Percentiles rank a stretch among this genome's conserved stretches.
These are phyloP conservation scores for Malassezia brasiliensis DNA, from an alignment of 1,284 basidiomycete species.

Conservation along the genomic window DNA sequence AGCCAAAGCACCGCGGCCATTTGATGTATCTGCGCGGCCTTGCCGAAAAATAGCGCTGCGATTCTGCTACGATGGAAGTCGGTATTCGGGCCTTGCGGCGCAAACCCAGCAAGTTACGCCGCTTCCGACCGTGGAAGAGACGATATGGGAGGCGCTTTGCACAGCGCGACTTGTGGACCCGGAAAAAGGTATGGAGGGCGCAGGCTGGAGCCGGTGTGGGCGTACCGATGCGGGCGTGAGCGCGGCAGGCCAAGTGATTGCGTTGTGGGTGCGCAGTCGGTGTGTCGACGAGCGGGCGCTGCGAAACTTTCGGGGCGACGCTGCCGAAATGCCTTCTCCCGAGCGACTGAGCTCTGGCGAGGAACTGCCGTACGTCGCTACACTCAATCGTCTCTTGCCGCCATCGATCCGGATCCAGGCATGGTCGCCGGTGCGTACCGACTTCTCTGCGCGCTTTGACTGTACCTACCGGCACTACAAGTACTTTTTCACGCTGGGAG, in stretches of 20 bases:
- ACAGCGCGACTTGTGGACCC: slow-evolving; percentile 35
- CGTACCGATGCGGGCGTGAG: slow-evolving; percentile 91
- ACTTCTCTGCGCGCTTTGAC: slow-evolving; percentile 79
- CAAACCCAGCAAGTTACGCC: slow-evolving; percentile 51
- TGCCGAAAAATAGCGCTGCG: slow-evolving; percentile 81
- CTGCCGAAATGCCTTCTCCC: neutral
- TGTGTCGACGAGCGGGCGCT: slow-evolving; percentile 31
- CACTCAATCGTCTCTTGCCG: slow-evolving; percentile 84
- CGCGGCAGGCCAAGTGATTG: slow-evolving; percentile 85
- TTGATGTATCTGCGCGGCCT: slow-evolving; percentile 61
- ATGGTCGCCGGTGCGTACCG: slow-evolving; percentile 76
- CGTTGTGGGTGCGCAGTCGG: slow-evolving; percentile 58
- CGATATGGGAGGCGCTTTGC: slow-evolving; percentile 63
- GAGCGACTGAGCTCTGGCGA: slow-evolving; percentile 2
- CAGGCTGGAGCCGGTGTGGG: slow-evolving; percentile 82
- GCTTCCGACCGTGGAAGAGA: slow-evolving; percentile 80
- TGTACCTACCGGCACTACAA: slow-evolving; percentile 89
- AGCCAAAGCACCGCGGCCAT: slow-evolving; percentile 35
- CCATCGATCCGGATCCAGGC: slow-evolving; percentile 80
- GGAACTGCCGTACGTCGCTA: slow-evolving; percentile 68
- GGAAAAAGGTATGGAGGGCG: slow-evolving; percentile 50
- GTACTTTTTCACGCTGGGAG: slow-evolving; percentile 62
- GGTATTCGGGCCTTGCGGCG: slow-evolving; percentile 75
- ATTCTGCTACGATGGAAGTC: slow-evolving; percentile 83
- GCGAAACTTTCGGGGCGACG: neutral